phyloP scores from a whole-genome alignment of 2,329 filamentous ascomycete genomes.

The Ophiostoma ulmi region DNA sequence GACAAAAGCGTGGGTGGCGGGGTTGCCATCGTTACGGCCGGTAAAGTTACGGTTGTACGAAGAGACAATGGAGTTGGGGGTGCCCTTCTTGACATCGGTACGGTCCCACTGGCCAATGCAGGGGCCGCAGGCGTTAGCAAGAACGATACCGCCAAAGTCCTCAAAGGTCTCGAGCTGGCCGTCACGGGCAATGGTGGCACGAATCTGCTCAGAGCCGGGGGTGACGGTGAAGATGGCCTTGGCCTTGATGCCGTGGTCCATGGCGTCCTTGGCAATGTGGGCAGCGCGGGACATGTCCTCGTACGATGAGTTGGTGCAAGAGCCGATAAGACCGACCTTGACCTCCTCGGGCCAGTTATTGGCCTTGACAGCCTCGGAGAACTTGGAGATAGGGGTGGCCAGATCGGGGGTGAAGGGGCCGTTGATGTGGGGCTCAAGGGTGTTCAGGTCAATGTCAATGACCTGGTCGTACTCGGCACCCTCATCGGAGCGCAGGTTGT shows the following conservation, averaged over 20 bases:
- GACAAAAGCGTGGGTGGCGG: slow-evolving; percentile 46
- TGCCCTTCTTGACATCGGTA: slow-evolving; percentile 87
- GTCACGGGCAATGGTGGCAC: slow-evolving; percentile 85
- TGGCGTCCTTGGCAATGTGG: slow-evolving; percentile 84
- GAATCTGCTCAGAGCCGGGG: slow-evolving; percentile 93
- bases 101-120: slow-evolving; percentile 97
- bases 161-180: slow-evolving; percentile 92
- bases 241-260: slow-evolving; percentile 87
- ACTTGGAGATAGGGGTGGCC: slow-evolving; percentile 95
- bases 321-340: slow-evolving; percentile 94
- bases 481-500: slow-evolving; percentile 81
- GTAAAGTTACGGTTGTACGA: slow-evolving; percentile 99
- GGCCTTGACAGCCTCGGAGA: slow-evolving; percentile 86
- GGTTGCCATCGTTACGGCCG: slow-evolving; percentile 69
- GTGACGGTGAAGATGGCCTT: slow-evolving; percentile 93
- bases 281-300: slow-evolving; percentile 92
- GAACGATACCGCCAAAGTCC: slow-evolving; percentile 88
- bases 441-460: slow-evolving; percentile 90
- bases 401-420: slow-evolving; percentile 98
- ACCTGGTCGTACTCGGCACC: slow-evolving; percentile 93
- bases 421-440: slow-evolving; percentile 97
- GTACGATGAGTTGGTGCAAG: slow-evolving; percentile 87
- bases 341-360: slow-evolving; percentile 96
- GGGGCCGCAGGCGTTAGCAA: slow-evolving; percentile 91
- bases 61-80: slow-evolving; percentile 92